These are phyloP conservation scores for Verticillium zaregamsianum DNA, from an alignment of 2,329 filamentous ascomycete species.

Conservation along the genomic window DNA sequence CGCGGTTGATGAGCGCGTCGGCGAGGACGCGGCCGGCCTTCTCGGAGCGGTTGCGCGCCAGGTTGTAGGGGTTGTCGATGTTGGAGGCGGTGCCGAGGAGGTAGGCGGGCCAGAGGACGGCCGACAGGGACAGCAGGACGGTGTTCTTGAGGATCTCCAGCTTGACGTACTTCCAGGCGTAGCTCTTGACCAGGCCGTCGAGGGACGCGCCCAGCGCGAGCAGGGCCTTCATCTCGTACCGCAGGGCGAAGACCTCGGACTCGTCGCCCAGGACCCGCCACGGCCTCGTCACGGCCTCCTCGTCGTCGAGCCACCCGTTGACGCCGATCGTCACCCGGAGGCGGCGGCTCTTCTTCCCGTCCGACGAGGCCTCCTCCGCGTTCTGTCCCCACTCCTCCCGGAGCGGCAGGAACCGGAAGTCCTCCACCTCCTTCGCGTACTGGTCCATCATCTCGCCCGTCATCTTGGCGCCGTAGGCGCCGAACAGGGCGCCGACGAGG, in stretches of 20 bases:
- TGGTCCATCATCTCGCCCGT: constrained; percentile 80
- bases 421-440: constrained; percentile 83
- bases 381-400: constrained; percentile 37
- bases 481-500: constrained; percentile 82
- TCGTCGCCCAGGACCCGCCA: constrained; percentile 72
- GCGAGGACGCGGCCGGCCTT: constrained; percentile 78
- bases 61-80: constrained; percentile 77
- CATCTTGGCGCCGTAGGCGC: constrained; percentile 80
- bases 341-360: constrained; percentile 36
- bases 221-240: constrained; percentile 77
- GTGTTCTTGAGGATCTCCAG: constrained; percentile 71
- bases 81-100: constrained; percentile 62
- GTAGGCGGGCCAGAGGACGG: constrained; percentile 66
- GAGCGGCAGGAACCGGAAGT: constrained; percentile 75
- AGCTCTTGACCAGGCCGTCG: constrained; percentile 64
- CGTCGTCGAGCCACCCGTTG: constrained; percentile 77
- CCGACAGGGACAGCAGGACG: constrained; percentile 62
- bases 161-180: constrained; percentile 72
- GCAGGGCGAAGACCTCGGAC: constrained; percentile 77
- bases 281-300: constrained; percentile 71
- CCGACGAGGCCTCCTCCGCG: constrained; percentile 17
- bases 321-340: constrained; percentile 81
- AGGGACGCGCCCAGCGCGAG: constrained; percentile 73
- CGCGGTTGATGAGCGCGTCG: constrained; percentile 75
- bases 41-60: constrained; percentile 71